Conservation (phyloP, 345 rosid genomes). For the Balakata baccata region DNA sequence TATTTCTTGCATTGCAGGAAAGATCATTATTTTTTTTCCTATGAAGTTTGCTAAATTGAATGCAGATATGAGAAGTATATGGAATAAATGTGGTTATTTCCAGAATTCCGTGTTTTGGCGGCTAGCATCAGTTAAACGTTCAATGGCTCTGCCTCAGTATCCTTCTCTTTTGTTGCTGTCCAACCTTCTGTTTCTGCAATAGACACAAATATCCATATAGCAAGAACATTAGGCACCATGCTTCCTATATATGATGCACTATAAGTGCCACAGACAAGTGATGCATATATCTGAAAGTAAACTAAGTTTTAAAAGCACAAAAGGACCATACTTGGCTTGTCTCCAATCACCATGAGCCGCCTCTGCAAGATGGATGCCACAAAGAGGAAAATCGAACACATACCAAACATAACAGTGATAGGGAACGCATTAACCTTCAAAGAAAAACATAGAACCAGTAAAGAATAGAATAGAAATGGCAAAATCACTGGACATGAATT, state of each 20-base stretch:
- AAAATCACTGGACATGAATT: background rate
- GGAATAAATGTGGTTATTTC: conserved; percentile 1
- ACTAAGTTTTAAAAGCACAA: background rate
- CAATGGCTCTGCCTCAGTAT: conserved; percentile 73
- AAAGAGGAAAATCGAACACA: conserved; percentile 94
- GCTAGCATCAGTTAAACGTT: conserved; percentile 39
- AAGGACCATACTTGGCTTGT: conserved; percentile 19
- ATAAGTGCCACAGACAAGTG: background rate
- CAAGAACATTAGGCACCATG: background rate
- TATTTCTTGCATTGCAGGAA: background rate
- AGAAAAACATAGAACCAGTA: conserved; percentile 13
- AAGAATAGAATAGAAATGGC: conserved; percentile 8
- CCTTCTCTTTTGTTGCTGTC: conserved; percentile 51
- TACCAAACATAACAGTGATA: conserved; percentile 89
- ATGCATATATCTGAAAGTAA: background rate
- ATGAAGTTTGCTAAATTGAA: background rate
- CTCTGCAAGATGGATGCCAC: conserved; percentile 81
- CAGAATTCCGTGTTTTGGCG: background rate
- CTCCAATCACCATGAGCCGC: conserved; percentile 67
- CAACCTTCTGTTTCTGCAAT: conserved; percentile 60
- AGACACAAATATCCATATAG: background rate
- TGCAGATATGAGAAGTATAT: conserved; percentile 3
- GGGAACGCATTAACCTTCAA: conserved; percentile 84
- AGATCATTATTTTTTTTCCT: background rate
- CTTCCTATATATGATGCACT: background rate